Evolutionary conservation across 2,329 filamentous ascomycete genomes (phyloP), one percentile per base, ranked within the genome.

Genomic region (Fusarium kyushuense): DNA sequence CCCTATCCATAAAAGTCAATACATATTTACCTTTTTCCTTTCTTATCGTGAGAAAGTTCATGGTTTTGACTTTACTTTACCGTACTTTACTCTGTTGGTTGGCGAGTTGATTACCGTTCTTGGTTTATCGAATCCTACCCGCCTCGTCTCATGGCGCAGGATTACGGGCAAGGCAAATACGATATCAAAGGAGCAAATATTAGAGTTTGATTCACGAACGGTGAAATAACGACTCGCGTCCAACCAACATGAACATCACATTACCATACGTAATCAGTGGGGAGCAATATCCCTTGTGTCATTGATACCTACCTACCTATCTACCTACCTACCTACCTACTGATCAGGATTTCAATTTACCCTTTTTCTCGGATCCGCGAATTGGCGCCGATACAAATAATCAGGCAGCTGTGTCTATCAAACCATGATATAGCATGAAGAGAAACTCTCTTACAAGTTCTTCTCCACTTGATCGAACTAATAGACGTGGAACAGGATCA

Each of bases 221-320:
- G 40, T 47, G 38, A 65, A 41, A 49, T 42, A 53, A 32, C 53
- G 41, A 58, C 43, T 65, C 65, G 51, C 27, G 60, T 57, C 47
- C 38, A 36, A 19, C 54, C 33, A 58, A 60, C n/a, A 36, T 25
- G 17, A 14, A 36, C 14, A 36, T 14, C 19, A n/a, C 6, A 41
- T 43, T 38, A 41, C 29, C 27, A 29, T 29, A 43, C 16, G 23
- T 43, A 43, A n/a, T 27, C 25, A 27, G n/a, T 36, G 52, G 42
- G 49, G 53, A 64, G 14, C 36, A 30, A 23, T 23, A 32, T 36
- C 21, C 53, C 29, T 55, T 46, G 43, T 17, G 23, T 42, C 23
- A n/a, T 42, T 42, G 23, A 17, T 42, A 16, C 13, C 4, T 21
- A 33, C 32, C 12, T 23, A n/a, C 23, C 23, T 10, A 38, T n/a